Evolutionary conservation across 192 early-diverging fungal species (phyloP), one percentile per base, ranked within the genome.

Genomic region (Helicostylum pulchrum): DNA sequence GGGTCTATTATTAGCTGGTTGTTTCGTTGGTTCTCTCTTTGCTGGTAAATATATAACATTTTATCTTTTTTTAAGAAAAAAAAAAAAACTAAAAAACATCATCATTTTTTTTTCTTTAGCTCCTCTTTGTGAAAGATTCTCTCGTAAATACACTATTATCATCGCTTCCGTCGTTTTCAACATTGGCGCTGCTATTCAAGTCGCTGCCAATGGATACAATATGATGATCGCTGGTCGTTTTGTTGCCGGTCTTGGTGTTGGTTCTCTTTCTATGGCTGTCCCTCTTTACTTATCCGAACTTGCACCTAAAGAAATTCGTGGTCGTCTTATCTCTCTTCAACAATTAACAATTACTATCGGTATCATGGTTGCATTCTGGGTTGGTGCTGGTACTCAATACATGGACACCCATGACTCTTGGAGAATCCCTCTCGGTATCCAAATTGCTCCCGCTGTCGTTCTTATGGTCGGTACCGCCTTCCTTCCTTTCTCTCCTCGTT

Each of bases 261-360:
- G 73, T 62, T 60, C 62, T n/a, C 55, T 76, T 42, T 67, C 68
- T 14, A 71, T 66, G 51, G 50, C 50, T 32, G 62, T 76, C 12
- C 68, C 74, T n/a, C 65, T 70, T 23, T 76, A 66, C 46, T 48
- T 55, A 62, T 88, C 91, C 30, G 93, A 94, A 65, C 84, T 92
- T 17, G 84, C 93, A 12, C 89, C 90, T 11, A 78, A 91, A 47
- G 71, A 81, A 20, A 91, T 94, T 62, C 91, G 94, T 72, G 94
- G 94, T 53, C 87, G 90, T 21, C 83, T 95, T 12, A 86, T 92
- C 46, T 85, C 89, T 12, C 79, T 95, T 20, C 90, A 95, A 72
- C 95, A 97, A 68, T 85, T 93, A 74, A 88, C 90, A 62, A 95
- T 97, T 68, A 96, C 94, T 58, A 88, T 92, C 77, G 95, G 89